Evolutionary conservation across 768 basidiomycete genomes (phyloP), one percentile per base, ranked within the genome.

Genomic region (Boletus subparvulus): DNA sequence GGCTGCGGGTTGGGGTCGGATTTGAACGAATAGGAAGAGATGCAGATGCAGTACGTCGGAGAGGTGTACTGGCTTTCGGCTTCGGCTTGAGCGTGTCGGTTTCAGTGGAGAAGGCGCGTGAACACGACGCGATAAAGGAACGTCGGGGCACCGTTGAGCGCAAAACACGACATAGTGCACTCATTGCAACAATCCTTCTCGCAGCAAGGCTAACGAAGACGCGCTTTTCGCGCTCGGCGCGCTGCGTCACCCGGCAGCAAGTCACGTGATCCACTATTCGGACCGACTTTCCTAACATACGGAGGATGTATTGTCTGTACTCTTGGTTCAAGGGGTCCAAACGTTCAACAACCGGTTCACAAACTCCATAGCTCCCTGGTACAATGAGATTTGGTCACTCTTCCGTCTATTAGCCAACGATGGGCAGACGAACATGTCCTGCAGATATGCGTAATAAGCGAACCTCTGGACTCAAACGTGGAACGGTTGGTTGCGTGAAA

Each of bases 21-120:
- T 90, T 94, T 24, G 86, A 79, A 48, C 94, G 88, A 59, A 96
- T 91, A 8, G 92, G 87, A 42, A 91, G 78, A 3, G 94, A 97
- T 6, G 83, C 93, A 16, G 90, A 83, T 16, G 94, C 94, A 8
- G 92, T 83, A 45, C 93, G 84, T 44, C 94, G 83, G 5, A 93
- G 80, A 2, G 91, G 82, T 5, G 92, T 92, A 6, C 85, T 81
- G 17, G 86, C 84, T 67, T 92, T 93, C n/a, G 90, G 90, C 68
- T 90, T 92, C 39, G 83, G 76, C 63, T 86, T 86, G 53, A 59
- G 60, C 0, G 51, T 45, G 48, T 70, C 69, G 17, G 48, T 26
- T n/a, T 65, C 62, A 14, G 54, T 55, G 4, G 69, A 66, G 37
- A 63, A 54, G 8, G 47, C 26, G 46, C 61, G 69, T 6, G 37